Evolutionary conservation across 352 stramenopile species (phyloP).

Genomic region (Phytophthora cactorum): DNA sequence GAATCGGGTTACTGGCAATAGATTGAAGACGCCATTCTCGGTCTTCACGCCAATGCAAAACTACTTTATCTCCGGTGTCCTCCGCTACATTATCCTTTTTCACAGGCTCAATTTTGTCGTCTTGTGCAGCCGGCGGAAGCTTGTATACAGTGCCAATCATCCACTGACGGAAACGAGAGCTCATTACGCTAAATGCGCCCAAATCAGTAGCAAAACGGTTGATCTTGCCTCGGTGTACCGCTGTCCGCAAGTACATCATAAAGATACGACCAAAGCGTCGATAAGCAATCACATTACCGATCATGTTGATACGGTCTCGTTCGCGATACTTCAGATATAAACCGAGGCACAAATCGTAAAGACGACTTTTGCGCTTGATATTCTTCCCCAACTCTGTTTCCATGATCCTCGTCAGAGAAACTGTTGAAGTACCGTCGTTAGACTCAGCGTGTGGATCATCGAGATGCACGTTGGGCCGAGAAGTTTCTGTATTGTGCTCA

Average conservation of each 20-base stretch:
- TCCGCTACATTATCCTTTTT: constrained; percentile 20
- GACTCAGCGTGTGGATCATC: constrained; percentile 14
- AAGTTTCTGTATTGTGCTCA: background rate
- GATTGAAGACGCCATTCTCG: constrained; percentile 53
- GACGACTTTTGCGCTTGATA: constrained; percentile 64
- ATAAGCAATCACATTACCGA: constrained; percentile 64
- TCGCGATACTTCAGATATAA: constrained; percentile 67
- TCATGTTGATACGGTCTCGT: constrained; percentile 56
- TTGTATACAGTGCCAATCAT: constrained; percentile 47
- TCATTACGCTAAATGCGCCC: constrained; percentile 49
- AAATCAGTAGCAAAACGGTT: constrained; percentile 61
- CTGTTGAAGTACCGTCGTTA: constrained; percentile 5
- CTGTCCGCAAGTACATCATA: constrained; percentile 31
- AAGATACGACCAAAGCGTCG: constrained; percentile 48
- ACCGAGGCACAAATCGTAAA: constrained; percentile 62
- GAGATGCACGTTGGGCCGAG: background rate
- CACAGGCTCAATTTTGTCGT: constrained; percentile 7
- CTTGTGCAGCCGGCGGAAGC: constrained; percentile 14
- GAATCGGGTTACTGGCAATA: constrained; percentile 48
- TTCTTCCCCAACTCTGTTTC: constrained; percentile 57
- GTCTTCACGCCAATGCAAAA: constrained; percentile 57
- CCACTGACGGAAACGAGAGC: constrained; percentile 52
- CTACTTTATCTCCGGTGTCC: constrained; percentile 22
- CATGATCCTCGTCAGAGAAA: constrained; percentile 61
- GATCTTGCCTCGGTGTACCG: constrained; percentile 42